A percentile compares a stretch with the other conserved stretches of the same genome.
These are phyloP conservation scores for Aspergillus quadrilineatus DNA, from an alignment of 2,329 filamentous ascomycete species.

Conservation along the genomic window DNA sequence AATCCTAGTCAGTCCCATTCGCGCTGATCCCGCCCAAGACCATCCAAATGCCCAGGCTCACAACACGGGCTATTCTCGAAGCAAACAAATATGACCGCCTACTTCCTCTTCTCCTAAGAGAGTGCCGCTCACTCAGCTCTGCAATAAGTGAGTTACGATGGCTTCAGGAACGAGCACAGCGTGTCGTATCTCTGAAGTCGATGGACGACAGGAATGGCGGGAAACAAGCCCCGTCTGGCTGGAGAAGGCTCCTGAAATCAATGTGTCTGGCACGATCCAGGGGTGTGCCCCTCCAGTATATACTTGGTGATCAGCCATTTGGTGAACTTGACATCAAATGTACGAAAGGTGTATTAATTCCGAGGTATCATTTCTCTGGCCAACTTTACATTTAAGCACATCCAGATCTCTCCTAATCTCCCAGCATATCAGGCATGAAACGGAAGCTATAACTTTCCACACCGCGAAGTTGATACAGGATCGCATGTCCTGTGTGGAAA, in stretches of 20 bases:
- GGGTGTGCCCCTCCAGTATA: constrained; percentile 85
- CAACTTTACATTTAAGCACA: neutral
- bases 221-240: constrained; percentile 17
- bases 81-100: constrained; percentile 38
- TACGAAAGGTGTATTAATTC: constrained; percentile 76
- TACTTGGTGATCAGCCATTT: constrained; percentile 86
- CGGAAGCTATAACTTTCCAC: constrained; percentile 65
- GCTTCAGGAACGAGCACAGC: constrained; percentile 42
- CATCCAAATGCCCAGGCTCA: constrained; percentile 45
- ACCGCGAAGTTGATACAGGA: constrained; percentile 50
- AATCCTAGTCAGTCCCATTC: neutral
- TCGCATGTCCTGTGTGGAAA: constrained; percentile 6
- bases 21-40: too few species aligned
- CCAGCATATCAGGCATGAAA: constrained; percentile 56
- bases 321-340: constrained; percentile 78
- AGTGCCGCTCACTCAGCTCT: constrained; percentile 46
- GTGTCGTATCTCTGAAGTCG: constrained; percentile 12
- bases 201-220: neutral
- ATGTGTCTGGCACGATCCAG: constrained; percentile 47
- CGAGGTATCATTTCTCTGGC: constrained; percentile 50
- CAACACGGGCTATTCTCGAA: constrained; percentile 35
- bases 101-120: constrained; percentile 43
- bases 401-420: neutral
- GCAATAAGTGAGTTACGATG: constrained; percentile 50
- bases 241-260: constrained; percentile 33